phyloP scores from a whole-genome alignment of 2,329 filamentous ascomycete genomes.

The Phialophora chinensis region DNA sequence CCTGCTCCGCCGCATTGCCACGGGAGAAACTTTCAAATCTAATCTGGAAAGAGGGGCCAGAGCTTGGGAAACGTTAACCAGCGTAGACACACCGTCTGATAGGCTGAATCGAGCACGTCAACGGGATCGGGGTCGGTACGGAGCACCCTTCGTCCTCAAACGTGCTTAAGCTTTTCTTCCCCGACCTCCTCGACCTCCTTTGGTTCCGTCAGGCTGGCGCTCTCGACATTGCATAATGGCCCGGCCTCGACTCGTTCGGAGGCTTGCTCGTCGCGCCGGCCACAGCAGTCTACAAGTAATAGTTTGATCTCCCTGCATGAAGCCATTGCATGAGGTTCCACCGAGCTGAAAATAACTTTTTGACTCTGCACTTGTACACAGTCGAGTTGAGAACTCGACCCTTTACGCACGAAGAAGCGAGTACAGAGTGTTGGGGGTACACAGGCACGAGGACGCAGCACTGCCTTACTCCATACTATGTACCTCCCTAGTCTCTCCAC shows the following conservation, averaged over 20 bases:
- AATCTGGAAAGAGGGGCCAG: neutral
- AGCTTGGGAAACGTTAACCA: neutral
- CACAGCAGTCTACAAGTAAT: neutral
- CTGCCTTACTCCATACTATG: neutral
- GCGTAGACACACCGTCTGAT: neutral
- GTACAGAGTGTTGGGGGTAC: too few species aligned
- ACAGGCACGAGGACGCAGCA: neutral
- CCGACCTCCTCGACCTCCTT: neutral
- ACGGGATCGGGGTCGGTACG: neutral
- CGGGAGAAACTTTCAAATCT: neutral
- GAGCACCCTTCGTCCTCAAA: neutral
- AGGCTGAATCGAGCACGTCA: neutral
- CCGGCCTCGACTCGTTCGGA: neutral
- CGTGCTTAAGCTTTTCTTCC: neutral
- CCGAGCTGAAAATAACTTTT: neutral
- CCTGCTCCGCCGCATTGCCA: neutral
- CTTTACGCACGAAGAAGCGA: neutral
- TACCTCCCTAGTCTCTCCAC: too few species aligned
- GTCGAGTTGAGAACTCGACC: neutral
- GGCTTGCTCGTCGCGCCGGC: neutral
- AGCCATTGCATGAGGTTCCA: neutral
- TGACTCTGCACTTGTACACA: too few species aligned
- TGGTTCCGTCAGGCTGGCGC: neutral
- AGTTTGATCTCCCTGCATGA: neutral
- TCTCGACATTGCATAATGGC: neutral